phyloP scores from a whole-genome alignment of 139 green algal species.

The Spirogloea muscicola region DNA sequence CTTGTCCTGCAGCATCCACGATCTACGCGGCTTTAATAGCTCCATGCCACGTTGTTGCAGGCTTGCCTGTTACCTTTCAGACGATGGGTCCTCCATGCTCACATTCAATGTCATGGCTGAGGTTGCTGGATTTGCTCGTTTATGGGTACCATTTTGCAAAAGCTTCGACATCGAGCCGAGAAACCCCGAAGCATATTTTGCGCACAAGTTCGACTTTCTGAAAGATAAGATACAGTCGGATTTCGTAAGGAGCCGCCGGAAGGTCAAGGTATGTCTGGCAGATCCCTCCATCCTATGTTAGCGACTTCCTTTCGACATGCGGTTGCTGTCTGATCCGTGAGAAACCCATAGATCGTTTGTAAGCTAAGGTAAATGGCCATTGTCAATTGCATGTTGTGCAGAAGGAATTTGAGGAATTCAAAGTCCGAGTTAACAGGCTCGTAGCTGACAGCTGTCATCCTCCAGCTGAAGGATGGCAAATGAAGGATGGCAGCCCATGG shows the following conservation, averaged over 20 bases:
- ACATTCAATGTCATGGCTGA: constrained; percentile 48
- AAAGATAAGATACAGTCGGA: constrained; percentile 26
- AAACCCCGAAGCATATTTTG: constrained; percentile 38
- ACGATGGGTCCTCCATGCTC: constrained; percentile 42
- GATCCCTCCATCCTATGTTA: too few relatives aligned
- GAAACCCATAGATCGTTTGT: background rate
- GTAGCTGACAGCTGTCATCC: constrained; percentile 13
- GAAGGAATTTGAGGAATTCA: constrained; percentile 47
- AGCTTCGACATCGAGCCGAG: constrained; percentile 38
- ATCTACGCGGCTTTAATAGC: too few relatives aligned
- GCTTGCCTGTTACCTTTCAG: constrained; percentile 33
- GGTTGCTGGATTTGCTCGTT: constrained; percentile 34
- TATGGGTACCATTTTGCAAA: constrained; percentile 48
- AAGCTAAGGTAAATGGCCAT: background rate
- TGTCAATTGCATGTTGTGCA: constrained; percentile 3
- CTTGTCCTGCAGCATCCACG: too few relatives aligned
- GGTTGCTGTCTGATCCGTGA: background rate
- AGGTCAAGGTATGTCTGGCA: constrained; percentile 40
- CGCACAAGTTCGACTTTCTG: constrained; percentile 31
- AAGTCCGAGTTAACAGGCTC: constrained; percentile 38
- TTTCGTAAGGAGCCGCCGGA: constrained; percentile 30
- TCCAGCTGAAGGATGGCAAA: constrained; percentile 32
- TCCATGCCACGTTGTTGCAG: too few relatives aligned
- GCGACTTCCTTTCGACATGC: too few relatives aligned
- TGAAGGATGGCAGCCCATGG: constrained; percentile 36